Evolutionary conservation across 2,329 filamentous ascomycete species (phyloP).

Genomic region (Monosporascus sp.): DNA sequence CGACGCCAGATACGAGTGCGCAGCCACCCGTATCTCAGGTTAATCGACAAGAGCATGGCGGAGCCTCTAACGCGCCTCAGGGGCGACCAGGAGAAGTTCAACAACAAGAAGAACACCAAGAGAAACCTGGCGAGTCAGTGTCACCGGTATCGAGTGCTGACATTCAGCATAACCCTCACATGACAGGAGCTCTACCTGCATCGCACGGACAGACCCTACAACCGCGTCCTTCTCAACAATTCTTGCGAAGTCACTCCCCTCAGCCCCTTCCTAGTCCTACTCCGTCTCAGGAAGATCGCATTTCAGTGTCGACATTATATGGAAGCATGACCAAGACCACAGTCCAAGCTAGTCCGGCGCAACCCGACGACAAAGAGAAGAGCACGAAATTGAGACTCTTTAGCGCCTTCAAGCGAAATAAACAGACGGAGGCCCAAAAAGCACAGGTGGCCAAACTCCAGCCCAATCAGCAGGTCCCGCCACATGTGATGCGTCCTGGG

Average conservation of each 20-base stretch:
- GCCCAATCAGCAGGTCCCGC: slow-evolving; percentile 8
- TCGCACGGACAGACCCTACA: not conserved
- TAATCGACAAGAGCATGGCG: not conserved
- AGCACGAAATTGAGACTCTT: slow-evolving; percentile 24
- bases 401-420: slow-evolving; percentile 22
- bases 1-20: not conserved
- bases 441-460: slow-evolving; percentile 1
- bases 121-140: not conserved
- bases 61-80: not conserved
- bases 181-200: slow-evolving; percentile 3
- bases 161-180: not conserved
- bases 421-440: slow-evolving; percentile 15
- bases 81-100: not conserved
- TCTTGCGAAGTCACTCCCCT: slow-evolving; percentile 6
- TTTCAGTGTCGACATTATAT: slow-evolving; percentile 12
- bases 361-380: slow-evolving; percentile 17
- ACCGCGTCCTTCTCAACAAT: slow-evolving; percentile 1
- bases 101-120: not conserved
- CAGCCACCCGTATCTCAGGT: not conserved
- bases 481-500: slow-evolving; percentile 3
- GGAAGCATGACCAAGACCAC: slow-evolving; percentile 16
- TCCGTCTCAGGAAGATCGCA: slow-evolving; percentile 10
- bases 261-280: slow-evolving; percentile 14
- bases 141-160: not conserved
- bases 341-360: slow-evolving; percentile 10